A percentile compares a stretch with the other conserved stretches of the same genome.
Evolutionary conservation across 169 alveolate species (phyloP).

Genomic region (Cryptosporidium viatorum): DNA sequence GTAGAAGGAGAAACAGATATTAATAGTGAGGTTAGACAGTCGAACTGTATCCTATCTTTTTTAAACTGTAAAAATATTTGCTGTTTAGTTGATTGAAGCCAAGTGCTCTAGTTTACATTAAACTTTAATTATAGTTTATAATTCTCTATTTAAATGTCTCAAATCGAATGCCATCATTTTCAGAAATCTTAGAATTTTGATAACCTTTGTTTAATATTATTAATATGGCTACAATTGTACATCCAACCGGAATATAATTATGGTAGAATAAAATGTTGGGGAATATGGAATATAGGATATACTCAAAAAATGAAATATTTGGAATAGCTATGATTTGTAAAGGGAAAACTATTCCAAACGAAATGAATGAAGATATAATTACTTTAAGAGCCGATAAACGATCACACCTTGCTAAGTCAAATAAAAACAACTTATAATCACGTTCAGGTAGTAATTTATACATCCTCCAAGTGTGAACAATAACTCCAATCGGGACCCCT

Average conservation of each 20-base stretch:
- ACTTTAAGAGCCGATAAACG: neutral
- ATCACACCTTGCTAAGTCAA: slow-evolving; percentile 13
- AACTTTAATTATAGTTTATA: neutral
- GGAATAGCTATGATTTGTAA: slow-evolving; percentile 19
- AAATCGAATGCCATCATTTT: neutral
- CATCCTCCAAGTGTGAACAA: slow-evolving; percentile 24
- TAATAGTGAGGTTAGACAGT: neutral
- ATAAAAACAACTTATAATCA: slow-evolving; percentile 4
- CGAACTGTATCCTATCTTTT: neutral
- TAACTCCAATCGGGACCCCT: slow-evolving; percentile 53
- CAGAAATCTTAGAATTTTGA: neutral
- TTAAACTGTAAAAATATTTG: slow-evolving; percentile 23
- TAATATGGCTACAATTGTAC: neutral
- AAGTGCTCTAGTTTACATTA: neutral
- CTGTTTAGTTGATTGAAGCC: neutral
- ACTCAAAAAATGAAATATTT: slow-evolving; percentile 16
- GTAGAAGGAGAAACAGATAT: slow-evolving; percentile 8
- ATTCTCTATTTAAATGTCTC: neutral
- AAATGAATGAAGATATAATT: slow-evolving; percentile 29
- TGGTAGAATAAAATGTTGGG: slow-evolving; percentile 19
- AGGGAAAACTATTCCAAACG: slow-evolving; percentile 52
- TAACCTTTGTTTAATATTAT: neutral
- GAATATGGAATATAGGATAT: slow-evolving; percentile 30
- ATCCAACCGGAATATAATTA: slow-evolving; percentile 9
- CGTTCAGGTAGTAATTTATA: slow-evolving; percentile 21